Base-by-base conservation (phyloP, 2,329 filamentous ascomycete species). In the Stachybotrys echinatus region DNA sequence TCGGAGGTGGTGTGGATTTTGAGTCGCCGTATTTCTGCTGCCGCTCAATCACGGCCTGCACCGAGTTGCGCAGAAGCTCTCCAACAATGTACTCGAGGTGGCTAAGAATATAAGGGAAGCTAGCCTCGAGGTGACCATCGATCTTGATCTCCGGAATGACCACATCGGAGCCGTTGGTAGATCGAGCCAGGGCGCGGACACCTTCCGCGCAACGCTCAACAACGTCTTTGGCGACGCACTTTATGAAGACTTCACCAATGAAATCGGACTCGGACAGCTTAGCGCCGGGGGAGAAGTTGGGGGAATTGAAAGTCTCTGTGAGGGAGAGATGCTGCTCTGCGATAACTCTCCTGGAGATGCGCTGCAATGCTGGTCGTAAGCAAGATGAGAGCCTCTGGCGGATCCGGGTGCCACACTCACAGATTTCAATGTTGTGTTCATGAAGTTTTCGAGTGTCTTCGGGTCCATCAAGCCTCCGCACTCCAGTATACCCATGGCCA, bases 61-160 rank as follows among this genome's bases (percentile, higher is more conserved):
- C 89, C 0, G 90, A 95, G 70, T 99, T 99, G 37, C 94, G 86
- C 21, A 99, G 77, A 20, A 99, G 83, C 72, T 99, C 94, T 47
- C 94, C 92, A 50, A 99, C 82, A 59, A 99, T 96, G 70, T 99
- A 99, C 70, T 99, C 92, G 47, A 99, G 80, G 65, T 97, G 94
- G 63, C 87, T 94, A 47, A 96, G 81, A 55, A 99, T 97, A 63
- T 96, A 99, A 2, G 95, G 94, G 63, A 99, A 99, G 27, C 85
- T 95, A 5, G 92, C 92, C 23, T 89, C 84, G 3, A 94, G 76
- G 64, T 99, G 91, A 20, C 95, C 94, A 54, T 87, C 80, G 50
- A 99, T 77, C 44, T 80, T 82, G 67, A 99, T 88, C 55, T 91
- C 83, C 5, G 94, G 94, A 2, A 99, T 79, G 47, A 77, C 73